Evolutionary conservation across 2,329 filamentous ascomycete genomes (phyloP), one percentile per base, ranked within the genome.

Genomic region (Gnomoniopsis smithogilvyi): DNA sequence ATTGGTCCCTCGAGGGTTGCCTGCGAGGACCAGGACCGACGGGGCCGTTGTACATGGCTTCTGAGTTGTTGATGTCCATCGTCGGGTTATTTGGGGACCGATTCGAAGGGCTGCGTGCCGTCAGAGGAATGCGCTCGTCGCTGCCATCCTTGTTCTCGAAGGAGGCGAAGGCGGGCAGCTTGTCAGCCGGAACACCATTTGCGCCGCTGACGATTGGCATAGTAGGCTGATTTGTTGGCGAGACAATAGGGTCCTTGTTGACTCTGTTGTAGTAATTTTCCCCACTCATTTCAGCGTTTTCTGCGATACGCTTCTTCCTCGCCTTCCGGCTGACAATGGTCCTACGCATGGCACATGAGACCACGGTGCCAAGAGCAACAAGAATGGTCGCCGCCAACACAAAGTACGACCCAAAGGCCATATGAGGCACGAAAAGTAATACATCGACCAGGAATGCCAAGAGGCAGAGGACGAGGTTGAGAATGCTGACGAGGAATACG

Each of bases 221-320:
- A 21, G 84, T 85, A 8, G 86, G 83, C 63, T 88, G 81, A 63
- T 80, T 75, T 34, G 75, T 72, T 6, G 70, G 69, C 4, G 76
- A 70, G 2, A 75, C 71, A 3, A 74, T 67, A 38, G 79, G 70
- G 62, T 85, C 75, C 62, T 84, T 80, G 41, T 78, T 81, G 73
- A 89, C 85, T 60, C 88, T 82, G 67, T 88, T 89, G 74, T 96
- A 97, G 72, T 89, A 97, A 69, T 93, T 95, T 68, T 95, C 87
- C 30, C 94, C 94, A 71, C 91, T 98, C 93, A 98, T 98, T 71
- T 98, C 93, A 8, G 93, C 91, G 70, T 98, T 96, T 73, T 96
- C 90, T 2, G 87, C 92, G 70, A 98, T 96, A 49, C 92, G 86
- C 78, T 88, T 91, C 80, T 95, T 93, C 63, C 93, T 85, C n/a